Evolutionary conservation across 2,329 filamentous ascomycete species (phyloP), one percentile per base, ranked within the genome.

Genomic region (Pyrenophora teres): DNA sequence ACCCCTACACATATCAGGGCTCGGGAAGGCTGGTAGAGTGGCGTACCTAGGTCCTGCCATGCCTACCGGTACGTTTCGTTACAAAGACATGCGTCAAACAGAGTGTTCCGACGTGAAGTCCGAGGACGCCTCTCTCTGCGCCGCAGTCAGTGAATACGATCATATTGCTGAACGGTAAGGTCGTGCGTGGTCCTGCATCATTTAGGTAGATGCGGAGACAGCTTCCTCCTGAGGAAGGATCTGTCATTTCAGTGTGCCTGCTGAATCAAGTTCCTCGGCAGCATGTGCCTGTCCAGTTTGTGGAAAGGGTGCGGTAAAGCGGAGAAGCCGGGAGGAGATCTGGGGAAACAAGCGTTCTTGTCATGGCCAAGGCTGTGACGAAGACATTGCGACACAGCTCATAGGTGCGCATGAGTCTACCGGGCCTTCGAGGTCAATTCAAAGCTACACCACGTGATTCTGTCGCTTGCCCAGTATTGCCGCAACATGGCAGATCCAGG

Each of bases 171-270:
- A 16, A 36, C 9, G 9, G 30, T 40, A 40, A 51, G 43, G 33
- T 41, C 41, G 27, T 47, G 19, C 31, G 49, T 46, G 49, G 45
- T 41, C 33, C 44, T 59, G 50, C 40, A 37, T 57, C 54, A 50
- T 56, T 37, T 37, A 30, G 16, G 25, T 37, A 30, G 16, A 31
- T 40, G 42, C 46, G 47, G 48, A 35, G 37, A 25, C 40, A 33
- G 30, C 19, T 46, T 52, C 47, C 45, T 49, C 21, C 25, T 40
- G 13, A 39, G 47, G 48, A 44, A 48, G 47, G 44, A 44, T 41
- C 52, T 55, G 43, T 52, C 54, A 56, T 55, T 50, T 65, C 54
- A 59, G 60, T 39, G 9, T 38, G 39, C 16, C 15, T 27, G 23
- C 19, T 5, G 30, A 36, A 21, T 42, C 33, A 51, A 46, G 19